These are phyloP conservation scores for Tephrocybe sp. DNA, from an alignment of 768 basidiomycete species.

Conservation along the genomic window DNA sequence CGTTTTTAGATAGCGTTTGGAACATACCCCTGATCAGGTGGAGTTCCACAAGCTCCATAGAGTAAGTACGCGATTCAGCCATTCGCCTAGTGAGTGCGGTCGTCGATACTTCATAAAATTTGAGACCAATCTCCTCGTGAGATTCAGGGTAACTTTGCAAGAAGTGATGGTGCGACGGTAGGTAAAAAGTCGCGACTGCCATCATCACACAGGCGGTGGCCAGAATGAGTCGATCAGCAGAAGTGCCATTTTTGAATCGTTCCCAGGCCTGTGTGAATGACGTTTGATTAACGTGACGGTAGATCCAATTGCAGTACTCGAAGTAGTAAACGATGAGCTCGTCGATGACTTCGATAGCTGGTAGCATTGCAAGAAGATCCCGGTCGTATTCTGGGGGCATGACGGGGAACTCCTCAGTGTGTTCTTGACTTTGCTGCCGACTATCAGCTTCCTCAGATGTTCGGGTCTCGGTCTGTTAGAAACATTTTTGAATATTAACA, in stretches of 20 bases:
- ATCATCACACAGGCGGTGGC: conserved; percentile 76
- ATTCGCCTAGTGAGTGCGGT: conserved; percentile 63
- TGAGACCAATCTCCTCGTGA: conserved; percentile 60
- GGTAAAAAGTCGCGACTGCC: conserved; percentile 71
- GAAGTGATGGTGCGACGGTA: conserved; percentile 64
- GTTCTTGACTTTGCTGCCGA: conserved; percentile 55
- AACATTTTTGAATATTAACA: background rate
- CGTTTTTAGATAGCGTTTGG: conserved; percentile 68
- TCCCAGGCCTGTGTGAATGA: conserved; percentile 69
- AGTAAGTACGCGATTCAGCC: conserved; percentile 58
- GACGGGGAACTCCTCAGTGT: conserved; percentile 37
- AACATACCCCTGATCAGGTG: conserved; percentile 71
- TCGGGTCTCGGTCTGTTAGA: conserved; percentile 41
- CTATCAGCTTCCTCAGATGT: conserved; percentile 55
- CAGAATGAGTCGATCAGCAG: conserved; percentile 66
- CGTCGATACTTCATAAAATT: conserved; percentile 70
- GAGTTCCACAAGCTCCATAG: conserved; percentile 76
- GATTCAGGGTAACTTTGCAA: conserved; percentile 51
- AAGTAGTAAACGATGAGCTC: conserved; percentile 76
- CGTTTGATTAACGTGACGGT: conserved; percentile 70
- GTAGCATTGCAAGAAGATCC: conserved; percentile 69
- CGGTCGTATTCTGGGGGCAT: conserved; percentile 63
- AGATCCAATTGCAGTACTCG: conserved; percentile 87
- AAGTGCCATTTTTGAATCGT: conserved; percentile 67
- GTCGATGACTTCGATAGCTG: conserved; percentile 68